These are phyloP conservation scores for Saturnispora besseyi DNA, from an alignment of 805 yeast genomes.

Conservation along the genomic window DNA sequence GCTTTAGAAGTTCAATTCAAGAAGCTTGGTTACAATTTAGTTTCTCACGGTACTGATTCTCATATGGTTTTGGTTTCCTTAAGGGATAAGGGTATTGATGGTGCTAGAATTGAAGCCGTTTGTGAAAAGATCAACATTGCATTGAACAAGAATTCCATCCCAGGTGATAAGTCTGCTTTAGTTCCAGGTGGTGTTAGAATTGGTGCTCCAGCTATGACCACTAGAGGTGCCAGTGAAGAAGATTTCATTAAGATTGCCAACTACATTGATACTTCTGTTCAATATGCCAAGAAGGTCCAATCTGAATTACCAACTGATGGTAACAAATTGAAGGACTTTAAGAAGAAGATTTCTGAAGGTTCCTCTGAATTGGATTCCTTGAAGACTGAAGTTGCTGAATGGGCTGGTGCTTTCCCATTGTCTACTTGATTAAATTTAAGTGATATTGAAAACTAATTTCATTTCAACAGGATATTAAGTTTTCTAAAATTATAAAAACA, in stretches of 20 bases:
- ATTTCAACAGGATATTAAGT: conserved; percentile 2
- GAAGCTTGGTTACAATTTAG: conserved; percentile 63
- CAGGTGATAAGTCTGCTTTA: conserved; percentile 92
- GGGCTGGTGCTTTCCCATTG: conserved; percentile 87
- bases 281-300: conserved; percentile 70
- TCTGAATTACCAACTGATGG: conserved; percentile 79
- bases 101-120: conserved; percentile 90
- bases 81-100: conserved; percentile 75
- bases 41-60: conserved; percentile 90
- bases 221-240: conserved; percentile 75
- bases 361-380: conserved; percentile 57
- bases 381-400: conserved; percentile 70
- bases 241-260: conserved; percentile 78
- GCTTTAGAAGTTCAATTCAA: conserved; percentile 62
- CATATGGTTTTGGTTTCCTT: conserved; percentile 83
- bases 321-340: conserved; percentile 93
- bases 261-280: conserved; percentile 72
- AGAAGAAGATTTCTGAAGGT: conserved; percentile 66
- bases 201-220: conserved; percentile 98
- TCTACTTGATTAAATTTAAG: conserved; percentile 33
- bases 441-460: neutral
- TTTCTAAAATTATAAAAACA: conserved; percentile 1
- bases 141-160: conserved; percentile 91
- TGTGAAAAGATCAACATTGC: conserved; percentile 89
- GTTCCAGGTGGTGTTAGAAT: conserved; percentile 95